These are phyloP conservation scores for Heteromeles arbutifolia DNA, from an alignment of 306 rosid genomes.

Conservation along the genomic window DNA sequence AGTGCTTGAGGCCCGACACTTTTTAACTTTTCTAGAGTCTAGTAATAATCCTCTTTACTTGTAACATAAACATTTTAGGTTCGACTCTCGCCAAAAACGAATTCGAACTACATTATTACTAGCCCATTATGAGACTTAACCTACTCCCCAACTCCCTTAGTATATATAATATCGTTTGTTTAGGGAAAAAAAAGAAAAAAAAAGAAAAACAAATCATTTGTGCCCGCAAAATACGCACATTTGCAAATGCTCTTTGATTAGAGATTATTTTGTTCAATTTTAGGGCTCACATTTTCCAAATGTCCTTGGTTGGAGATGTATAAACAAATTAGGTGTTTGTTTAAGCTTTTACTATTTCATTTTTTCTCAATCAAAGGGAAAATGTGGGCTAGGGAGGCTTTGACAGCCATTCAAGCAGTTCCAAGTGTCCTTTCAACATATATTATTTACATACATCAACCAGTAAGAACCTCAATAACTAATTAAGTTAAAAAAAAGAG, in stretches of 20 bases:
- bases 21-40: too few relatives aligned
- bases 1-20: too few relatives aligned
- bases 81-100: rapidly evolving
- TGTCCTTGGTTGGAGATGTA: neutral
- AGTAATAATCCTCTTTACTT: too few relatives aligned
- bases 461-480: neutral
- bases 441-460: constrained; percentile 6
- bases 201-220: too few relatives aligned
- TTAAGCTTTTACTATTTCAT: neutral
- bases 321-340: neutral
- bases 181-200: too few relatives aligned
- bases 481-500: neutral
- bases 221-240: too few relatives aligned
- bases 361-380: neutral
- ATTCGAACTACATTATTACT: too few relatives aligned
- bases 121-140: rapidly evolving
- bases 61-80: too few relatives aligned
- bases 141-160: rapidly evolving
- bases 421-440: neutral
- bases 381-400: neutral
- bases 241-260: too few relatives aligned
- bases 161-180: too few relatives aligned
- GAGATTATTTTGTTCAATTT: neutral
- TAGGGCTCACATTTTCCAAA: neutral
- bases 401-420: neutral